A percentile compares a stretch with the other conserved stretches of the same genome.
phyloP scores from a whole-genome alignment of 306 rosid species.

The Calophaca sinica region DNA sequence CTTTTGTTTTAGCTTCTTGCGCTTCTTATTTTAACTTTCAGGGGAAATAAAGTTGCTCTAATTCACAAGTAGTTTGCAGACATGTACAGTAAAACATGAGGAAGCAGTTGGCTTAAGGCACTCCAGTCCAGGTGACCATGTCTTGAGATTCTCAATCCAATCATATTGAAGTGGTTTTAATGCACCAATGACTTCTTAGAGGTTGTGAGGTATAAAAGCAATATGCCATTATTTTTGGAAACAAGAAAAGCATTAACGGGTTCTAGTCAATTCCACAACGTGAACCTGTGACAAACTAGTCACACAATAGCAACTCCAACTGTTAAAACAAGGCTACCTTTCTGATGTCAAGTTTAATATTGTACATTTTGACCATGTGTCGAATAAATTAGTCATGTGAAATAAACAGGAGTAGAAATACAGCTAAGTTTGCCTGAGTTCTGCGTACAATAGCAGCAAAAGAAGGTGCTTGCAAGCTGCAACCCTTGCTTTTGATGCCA shows the following conservation, averaged over 20 bases:
- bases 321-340: too few species aligned
- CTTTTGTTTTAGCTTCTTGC: background rate
- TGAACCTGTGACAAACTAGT: too few species aligned
- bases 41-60: background rate
- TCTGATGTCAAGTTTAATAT: too few species aligned
- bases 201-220: conserved; percentile 1
- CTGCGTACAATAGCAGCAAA: too few species aligned
- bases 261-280: too few species aligned
- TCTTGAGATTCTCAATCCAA: conserved; percentile 26
- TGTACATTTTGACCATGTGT: too few species aligned
- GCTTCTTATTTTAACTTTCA: background rate
- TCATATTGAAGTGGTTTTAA: conserved; percentile 3
- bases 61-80: background rate
- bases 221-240: background rate
- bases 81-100: background rate
- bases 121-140: background rate
- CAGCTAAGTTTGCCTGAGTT: too few species aligned
- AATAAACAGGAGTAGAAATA: too few species aligned
- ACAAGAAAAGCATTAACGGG: background rate
- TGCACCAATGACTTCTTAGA: conserved; percentile 18
- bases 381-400: too few species aligned
- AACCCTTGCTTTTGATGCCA: too few species aligned
- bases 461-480: too few species aligned
- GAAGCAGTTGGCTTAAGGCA: background rate
- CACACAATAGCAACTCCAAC: too few species aligned